A percentile compares a stretch with the other conserved stretches of the same genome.
Conservation (phyloP, 2,329 filamentous ascomycete species). For the Colletotrichum sp. region DNA sequence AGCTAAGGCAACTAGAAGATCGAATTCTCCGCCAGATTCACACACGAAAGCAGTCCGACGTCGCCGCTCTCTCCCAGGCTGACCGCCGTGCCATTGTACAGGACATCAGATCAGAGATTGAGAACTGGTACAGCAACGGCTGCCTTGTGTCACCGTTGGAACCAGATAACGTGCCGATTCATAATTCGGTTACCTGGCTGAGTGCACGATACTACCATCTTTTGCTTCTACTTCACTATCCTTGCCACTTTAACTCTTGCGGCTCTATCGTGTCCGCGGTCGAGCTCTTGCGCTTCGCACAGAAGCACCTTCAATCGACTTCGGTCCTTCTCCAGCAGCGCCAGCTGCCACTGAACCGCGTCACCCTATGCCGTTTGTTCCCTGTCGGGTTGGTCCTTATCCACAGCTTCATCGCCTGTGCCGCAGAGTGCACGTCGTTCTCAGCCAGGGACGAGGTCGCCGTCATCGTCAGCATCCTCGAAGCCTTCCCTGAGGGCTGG, state of each 20-base stretch:
- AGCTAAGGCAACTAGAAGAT: constrained; percentile 47
- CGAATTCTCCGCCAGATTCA: constrained; percentile 42
- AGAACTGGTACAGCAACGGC: constrained; percentile 52
- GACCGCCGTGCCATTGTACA: constrained; percentile 37
- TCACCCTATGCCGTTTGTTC: constrained; percentile 44
- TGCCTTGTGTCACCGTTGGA: constrained; percentile 48
- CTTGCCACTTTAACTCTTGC: constrained; percentile 42
- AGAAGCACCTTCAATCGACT: constrained; percentile 47
- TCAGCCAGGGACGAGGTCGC: constrained; percentile 38
- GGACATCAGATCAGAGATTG: constrained; percentile 44
- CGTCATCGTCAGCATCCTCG: constrained; percentile 37
- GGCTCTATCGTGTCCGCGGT: constrained; percentile 30
- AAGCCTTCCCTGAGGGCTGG: constrained; percentile 43
- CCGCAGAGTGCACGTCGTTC: constrained; percentile 26
- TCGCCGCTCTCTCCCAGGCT: constrained; percentile 31
- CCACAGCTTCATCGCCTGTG: constrained; percentile 39
- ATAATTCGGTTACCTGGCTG: constrained; percentile 49
- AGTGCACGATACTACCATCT: constrained; percentile 48
- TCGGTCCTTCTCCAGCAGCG: constrained; percentile 45
- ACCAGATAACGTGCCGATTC: constrained; percentile 48
- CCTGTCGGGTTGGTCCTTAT: constrained; percentile 42
- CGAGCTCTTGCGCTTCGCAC: constrained; percentile 42
- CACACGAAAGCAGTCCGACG: constrained; percentile 31
- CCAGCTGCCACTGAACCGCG: constrained; percentile 46
- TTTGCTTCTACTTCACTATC: constrained; percentile 48